phyloP scores from a whole-genome alignment of 805 yeast species.

The Metschnikowia santaceciliae region DNA sequence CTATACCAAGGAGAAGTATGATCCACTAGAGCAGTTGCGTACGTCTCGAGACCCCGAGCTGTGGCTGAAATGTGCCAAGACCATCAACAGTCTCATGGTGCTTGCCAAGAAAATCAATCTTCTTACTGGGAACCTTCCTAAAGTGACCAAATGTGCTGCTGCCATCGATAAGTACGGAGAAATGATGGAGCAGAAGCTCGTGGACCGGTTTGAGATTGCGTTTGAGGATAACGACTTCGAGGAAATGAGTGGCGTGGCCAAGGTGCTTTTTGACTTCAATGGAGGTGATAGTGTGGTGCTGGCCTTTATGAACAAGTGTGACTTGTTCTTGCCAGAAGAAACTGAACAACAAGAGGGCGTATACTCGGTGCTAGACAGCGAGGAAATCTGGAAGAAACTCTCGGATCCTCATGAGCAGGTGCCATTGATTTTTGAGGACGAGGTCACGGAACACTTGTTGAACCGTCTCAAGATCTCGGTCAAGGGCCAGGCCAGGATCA shows the following conservation, averaged over 20 bases:
- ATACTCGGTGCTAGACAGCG: conserved; percentile 36
- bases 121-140: conserved; percentile 37
- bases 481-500: conserved; percentile 67
- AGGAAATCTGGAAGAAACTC: conserved; percentile 54
- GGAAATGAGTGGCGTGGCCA: conserved; percentile 74
- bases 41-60: conserved; percentile 46
- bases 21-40: conserved; percentile 56
- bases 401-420: conserved; percentile 49
- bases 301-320: conserved; percentile 76
- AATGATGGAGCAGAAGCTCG: conserved; percentile 64
- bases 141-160: conserved; percentile 32
- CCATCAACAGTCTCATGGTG: conserved; percentile 59
- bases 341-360: conserved; percentile 24
- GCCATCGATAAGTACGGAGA: conserved; percentile 71
- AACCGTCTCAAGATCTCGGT: conserved; percentile 54
- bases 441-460: conserved; percentile 48
- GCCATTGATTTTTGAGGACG: conserved; percentile 47
- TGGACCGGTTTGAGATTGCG: conserved; percentile 70
- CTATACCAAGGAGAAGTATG: conserved; percentile 50
- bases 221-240: conserved; percentile 63
- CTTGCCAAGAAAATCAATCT: conserved; percentile 60
- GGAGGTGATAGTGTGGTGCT: conserved; percentile 81
- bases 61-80: conserved; percentile 62
- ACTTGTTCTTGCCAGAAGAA: conserved; percentile 54
- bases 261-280: conserved; percentile 71